Conservation (phyloP, 176 grass and related monocot species). For the Oropetium thomaeum region DNA sequence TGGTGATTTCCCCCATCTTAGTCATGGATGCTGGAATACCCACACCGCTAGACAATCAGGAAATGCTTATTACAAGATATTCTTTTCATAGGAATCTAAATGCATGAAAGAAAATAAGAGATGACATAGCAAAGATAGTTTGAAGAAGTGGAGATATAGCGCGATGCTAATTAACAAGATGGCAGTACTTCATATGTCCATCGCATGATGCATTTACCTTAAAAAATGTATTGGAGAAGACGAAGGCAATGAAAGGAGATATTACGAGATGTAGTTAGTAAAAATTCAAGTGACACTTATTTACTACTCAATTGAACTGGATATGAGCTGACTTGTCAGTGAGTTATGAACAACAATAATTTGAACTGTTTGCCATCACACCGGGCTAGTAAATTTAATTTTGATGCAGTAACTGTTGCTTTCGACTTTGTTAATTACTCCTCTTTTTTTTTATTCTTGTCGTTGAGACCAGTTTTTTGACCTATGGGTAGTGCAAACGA, state of each 20-base stretch:
- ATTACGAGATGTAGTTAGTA: no score
- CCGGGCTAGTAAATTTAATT: no score
- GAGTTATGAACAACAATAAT: neutral
- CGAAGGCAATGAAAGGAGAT: neutral
- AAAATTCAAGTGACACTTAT: no score
- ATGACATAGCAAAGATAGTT: no score
- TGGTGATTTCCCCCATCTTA: slow-evolving; percentile 63
- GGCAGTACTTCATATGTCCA: neutral
- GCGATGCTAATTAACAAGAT: neutral
- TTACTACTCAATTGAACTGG: neutral
- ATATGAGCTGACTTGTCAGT: neutral
- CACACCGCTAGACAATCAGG: slow-evolving; percentile 24
- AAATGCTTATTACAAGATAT: neutral
- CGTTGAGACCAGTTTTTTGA: no score
- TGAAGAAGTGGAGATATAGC: neutral
- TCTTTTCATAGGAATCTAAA: neutral
- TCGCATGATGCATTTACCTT: neutral
- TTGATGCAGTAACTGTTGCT: no score
- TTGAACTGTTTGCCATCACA: neutral
- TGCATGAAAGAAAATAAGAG: neutral
- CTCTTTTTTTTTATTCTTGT: no score
- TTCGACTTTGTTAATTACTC: no score
- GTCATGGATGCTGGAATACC: neutral
- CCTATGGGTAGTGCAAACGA: no score
- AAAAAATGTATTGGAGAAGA: neutral